These are phyloP conservation scores for Penicillium herquei DNA, from an alignment of 495 filamentous ascomycete species.

Conservation along the genomic window DNA sequence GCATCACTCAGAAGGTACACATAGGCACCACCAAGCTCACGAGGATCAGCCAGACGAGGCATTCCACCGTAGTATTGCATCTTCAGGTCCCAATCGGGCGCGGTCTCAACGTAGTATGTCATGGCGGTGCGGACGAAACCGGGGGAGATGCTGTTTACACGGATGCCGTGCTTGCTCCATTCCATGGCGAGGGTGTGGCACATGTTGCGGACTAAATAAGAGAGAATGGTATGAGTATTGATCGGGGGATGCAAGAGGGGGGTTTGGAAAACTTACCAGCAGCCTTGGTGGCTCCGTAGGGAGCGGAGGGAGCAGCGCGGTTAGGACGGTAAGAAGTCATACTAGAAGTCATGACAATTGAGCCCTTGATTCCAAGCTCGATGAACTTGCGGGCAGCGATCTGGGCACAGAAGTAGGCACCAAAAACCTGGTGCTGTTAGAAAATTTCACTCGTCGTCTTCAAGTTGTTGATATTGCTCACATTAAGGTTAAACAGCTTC, in stretches of 20 bases:
- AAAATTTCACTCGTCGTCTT: not conserved
- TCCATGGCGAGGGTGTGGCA: slow-evolving; percentile 47
- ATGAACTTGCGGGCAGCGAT: slow-evolving; percentile 41
- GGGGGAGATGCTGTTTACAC: slow-evolving; percentile 39
- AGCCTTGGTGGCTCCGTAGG: slow-evolving; percentile 33
- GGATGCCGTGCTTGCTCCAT: slow-evolving; percentile 47
- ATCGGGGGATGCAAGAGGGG: not conserved
- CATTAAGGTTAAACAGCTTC: slow-evolving; percentile 44
- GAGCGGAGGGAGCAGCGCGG: slow-evolving; percentile 30
- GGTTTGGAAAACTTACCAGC: slow-evolving; percentile 17
- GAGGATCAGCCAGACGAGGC: slow-evolving; percentile 37
- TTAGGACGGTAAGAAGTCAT: slow-evolving; percentile 47
- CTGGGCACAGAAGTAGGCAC: slow-evolving; percentile 38
- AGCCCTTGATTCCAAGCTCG: slow-evolving; percentile 37
- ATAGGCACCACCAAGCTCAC: slow-evolving; percentile 42
- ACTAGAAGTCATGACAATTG: slow-evolving; percentile 43
- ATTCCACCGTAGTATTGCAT: slow-evolving; percentile 49
- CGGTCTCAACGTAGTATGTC: slow-evolving; percentile 39
- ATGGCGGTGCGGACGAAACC: slow-evolving; percentile 40
- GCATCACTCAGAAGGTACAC: slow-evolving; percentile 37
- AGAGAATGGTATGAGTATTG: not conserved
- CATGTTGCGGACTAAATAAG: slow-evolving; percentile 27
- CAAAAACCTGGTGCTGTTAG: slow-evolving; percentile 26
- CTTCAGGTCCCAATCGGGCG: slow-evolving; percentile 40
- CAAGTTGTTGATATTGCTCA: slow-evolving; percentile 12